A percentile compares a stretch with the other conserved stretches of the same genome.
These are phyloP conservation scores for Didymellaceae sp. DNA, from an alignment of 2,329 filamentous ascomycete species.

Conservation along the genomic window DNA sequence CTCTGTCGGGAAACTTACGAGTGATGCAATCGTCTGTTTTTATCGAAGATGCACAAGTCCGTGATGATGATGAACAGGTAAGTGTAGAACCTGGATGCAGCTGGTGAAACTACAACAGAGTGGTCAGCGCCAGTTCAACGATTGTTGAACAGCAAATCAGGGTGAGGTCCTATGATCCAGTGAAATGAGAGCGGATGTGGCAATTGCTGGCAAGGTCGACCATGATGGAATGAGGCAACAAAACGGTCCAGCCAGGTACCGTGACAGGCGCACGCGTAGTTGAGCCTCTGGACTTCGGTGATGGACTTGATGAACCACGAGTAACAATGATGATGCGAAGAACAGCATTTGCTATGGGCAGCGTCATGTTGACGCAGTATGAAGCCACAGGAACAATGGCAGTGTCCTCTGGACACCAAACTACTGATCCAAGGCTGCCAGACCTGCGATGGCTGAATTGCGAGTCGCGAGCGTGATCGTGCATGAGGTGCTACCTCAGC, in stretches of 20 bases:
- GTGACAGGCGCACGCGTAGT: constrained; percentile 9
- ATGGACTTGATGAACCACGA: not conserved
- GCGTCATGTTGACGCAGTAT: constrained; percentile 3
- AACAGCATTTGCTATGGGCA: constrained; percentile 9
- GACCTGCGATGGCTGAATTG: constrained; percentile 2
- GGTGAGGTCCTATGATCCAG: constrained; percentile 3
- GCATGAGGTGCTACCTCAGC: constrained; percentile 12
- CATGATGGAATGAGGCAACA: constrained; percentile 9
- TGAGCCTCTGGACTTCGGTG: constrained; percentile 7
- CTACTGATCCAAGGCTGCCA: not conserved
- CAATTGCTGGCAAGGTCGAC: not conserved
- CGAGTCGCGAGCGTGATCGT: constrained; percentile 6
- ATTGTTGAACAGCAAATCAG: not conserved
- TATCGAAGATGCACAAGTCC: constrained; percentile 24
- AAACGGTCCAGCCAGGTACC: constrained; percentile 11
- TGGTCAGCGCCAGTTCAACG: constrained; percentile 22
- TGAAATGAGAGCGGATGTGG: constrained; percentile 5
- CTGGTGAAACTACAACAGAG: constrained; percentile 13
- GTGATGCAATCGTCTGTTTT: constrained; percentile 28
- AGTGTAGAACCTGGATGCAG: constrained; percentile 22
- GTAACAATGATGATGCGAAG: constrained; percentile 5
- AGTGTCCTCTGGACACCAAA: not conserved
- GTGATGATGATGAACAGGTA: constrained; percentile 26
- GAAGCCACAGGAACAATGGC: constrained; percentile 4
- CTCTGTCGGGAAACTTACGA: constrained; percentile 24